Evolutionary conservation across 179 eudicot genomes (phyloP), one percentile per base, ranked within the genome.

Genomic region (Vitellaria paradoxa): DNA sequence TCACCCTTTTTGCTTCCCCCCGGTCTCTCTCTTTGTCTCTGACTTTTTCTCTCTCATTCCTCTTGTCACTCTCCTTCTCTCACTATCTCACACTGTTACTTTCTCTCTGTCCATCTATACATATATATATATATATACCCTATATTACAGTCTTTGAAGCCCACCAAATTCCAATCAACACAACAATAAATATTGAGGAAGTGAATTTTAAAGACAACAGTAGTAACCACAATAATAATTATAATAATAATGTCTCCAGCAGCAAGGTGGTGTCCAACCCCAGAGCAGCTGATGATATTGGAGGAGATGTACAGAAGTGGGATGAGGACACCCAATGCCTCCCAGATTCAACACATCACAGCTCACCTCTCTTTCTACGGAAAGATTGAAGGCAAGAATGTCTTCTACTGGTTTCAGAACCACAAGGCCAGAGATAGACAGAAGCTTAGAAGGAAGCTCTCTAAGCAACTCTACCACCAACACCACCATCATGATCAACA

Each of bases 261-360:
- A 82, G 82, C 87, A 63, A 78, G 98, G 79, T 93, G 97, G 97
- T 87, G 93, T 60, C 98, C 98, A 56, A 91, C 97, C 14, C 88
- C 94, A 47, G 94, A 93, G 70, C 98, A 93, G 60, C 84, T 93
- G 64, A 93, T 93, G 96, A 88, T 93, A 50, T 82, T 93, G 21
- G 94, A 93, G 59, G 97, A 90, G 73, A 89, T 93, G 88, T 93
- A 91, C 64, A 84, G 86, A 76, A 85, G 87, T 1, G 98, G 98
- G 12, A 78, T 88, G 7, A 77, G 89, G 64, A 93, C 96, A 14
- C 98, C 97, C 0, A 91, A 84, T 75, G 91, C 98, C 4, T 50
- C 88, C 12, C 94, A 91, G 68, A 91, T 93, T 60, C 98, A 93
- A 63, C 89, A 89, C 71, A 93, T 93, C 79, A 89, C 98, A 8